Conservation (phyloP, 106 monocot genomes). For the Acorus gramineus region DNA sequence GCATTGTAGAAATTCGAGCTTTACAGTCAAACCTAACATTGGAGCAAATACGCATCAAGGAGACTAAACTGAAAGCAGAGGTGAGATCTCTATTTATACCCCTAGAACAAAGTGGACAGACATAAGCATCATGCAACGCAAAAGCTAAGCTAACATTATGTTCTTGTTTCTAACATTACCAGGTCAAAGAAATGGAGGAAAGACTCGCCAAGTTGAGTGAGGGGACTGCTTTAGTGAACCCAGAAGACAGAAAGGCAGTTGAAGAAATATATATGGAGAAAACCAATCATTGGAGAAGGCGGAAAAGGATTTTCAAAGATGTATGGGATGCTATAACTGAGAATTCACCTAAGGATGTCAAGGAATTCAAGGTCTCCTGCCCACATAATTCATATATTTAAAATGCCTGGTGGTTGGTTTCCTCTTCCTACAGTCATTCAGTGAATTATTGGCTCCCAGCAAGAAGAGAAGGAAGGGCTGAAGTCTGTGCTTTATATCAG, state of each 20-base stretch:
- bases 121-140: too few species aligned
- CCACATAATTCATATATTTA: background rate
- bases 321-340: slow-evolving; percentile 91
- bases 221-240: slow-evolving; percentile 64
- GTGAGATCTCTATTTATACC: slow-evolving; percentile 11
- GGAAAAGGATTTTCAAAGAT: slow-evolving; percentile 92
- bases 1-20: slow-evolving; percentile 50
- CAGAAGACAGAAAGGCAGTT: slow-evolving; percentile 69
- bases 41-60: slow-evolving; percentile 53
- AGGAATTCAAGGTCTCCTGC: slow-evolving; percentile 80
- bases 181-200: slow-evolving; percentile 73
- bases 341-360: slow-evolving; percentile 73
- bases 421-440: slow-evolving; percentile 17
- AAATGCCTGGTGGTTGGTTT: background rate
- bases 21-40: slow-evolving; percentile 80
- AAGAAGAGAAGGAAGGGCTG: slow-evolving; percentile 30
- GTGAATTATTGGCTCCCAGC: slow-evolving; percentile 34
- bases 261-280: slow-evolving; percentile 61
- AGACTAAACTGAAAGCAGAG: slow-evolving; percentile 54
- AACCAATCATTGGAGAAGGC: slow-evolving; percentile 81
- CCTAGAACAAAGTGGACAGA: background rate
- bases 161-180: background rate
- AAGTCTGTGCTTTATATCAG: too few species aligned
- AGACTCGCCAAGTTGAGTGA: slow-evolving; percentile 57
- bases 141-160: too few species aligned